These are phyloP conservation scores for Kockovaella imperatae DNA, from an alignment of 768 basidiomycete species.

Conservation along the genomic window DNA sequence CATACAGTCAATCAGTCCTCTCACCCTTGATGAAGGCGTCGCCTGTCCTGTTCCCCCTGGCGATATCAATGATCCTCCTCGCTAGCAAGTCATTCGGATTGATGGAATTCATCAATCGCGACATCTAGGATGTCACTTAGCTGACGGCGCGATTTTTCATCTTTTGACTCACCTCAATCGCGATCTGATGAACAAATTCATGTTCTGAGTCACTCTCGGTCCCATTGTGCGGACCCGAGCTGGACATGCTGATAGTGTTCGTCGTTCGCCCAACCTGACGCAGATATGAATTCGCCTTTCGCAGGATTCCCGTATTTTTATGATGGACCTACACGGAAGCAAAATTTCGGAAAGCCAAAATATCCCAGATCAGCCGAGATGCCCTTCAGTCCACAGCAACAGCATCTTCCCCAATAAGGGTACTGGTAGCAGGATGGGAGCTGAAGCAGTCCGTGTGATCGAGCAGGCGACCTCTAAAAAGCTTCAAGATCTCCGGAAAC, in stretches of 20 bases:
- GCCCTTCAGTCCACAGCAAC: not conserved
- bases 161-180: conserved; percentile 36
- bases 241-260: not conserved
- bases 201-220: conserved; percentile 12
- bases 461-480: not conserved
- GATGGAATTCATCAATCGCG: conserved; percentile 66
- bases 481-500: no score
- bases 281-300: not conserved
- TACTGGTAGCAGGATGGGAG: not conserved
- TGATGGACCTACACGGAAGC: not conserved
- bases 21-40: conserved; percentile 59
- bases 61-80: conserved; percentile 68
- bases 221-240: no score
- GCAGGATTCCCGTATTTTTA: no score
- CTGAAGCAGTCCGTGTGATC: not conserved
- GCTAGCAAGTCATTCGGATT: conserved; percentile 81
- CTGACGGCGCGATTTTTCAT: not conserved
- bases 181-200: conserved; percentile 42
- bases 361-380: not conserved
- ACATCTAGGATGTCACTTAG: conserved; percentile 51
- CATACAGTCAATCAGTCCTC: conserved; percentile 14
- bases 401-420: no score
- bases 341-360: not conserved
- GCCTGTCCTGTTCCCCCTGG: conserved; percentile 59
- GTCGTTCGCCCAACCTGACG: not conserved